phyloP scores from a whole-genome alignment of 1,284 basidiomycete species.

The Cryptococcus neoformans region DNA sequence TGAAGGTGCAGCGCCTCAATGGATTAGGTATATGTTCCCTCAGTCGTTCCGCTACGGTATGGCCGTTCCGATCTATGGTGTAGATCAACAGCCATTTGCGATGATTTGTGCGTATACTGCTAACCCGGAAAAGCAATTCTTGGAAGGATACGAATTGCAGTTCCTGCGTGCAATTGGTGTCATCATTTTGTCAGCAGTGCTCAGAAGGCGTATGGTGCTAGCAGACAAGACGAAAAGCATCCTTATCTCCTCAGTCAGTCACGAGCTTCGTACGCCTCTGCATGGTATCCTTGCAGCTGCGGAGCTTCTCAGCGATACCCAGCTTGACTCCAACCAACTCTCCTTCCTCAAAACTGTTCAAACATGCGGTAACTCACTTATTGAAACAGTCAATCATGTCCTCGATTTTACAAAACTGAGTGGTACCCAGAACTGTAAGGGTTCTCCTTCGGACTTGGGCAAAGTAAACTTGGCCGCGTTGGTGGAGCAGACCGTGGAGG shows the following conservation, averaged over 20 bases:
- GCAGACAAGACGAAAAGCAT: conserved; percentile 68
- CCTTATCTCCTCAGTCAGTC: conserved; percentile 70
- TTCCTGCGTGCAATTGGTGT: conserved; percentile 86
- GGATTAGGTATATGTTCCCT: conserved; percentile 74
- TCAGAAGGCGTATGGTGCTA: conserved; percentile 87
- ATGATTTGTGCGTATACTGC: conserved; percentile 85
- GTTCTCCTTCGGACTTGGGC: conserved; percentile 64
- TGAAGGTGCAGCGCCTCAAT: conserved; percentile 73
- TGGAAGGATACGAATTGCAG: conserved; percentile 89
- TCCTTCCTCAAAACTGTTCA: conserved; percentile 69
- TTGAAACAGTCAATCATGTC: conserved; percentile 82
- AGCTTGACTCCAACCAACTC: conserved; percentile 72
- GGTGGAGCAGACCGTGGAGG: conserved; percentile 92
- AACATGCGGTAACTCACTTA: conserved; percentile 52
- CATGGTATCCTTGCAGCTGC: conserved; percentile 90
- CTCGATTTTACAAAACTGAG: conserved; percentile 94
- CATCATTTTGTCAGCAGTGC: conserved; percentile 88
- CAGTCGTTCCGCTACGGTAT: conserved; percentile 77
- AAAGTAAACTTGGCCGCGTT: conserved; percentile 80
- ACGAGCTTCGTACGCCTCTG: conserved; percentile 84
- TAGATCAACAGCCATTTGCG: conserved; percentile 90
- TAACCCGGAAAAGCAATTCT: conserved; percentile 70
- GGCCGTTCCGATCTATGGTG: conserved; percentile 87
- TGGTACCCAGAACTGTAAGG: conserved; percentile 67
- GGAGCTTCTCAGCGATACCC: conserved; percentile 79